A percentile compares a stretch with the other conserved stretches of the same genome.
Conservation (phyloP, 306 rosid species). For the Lagenaria siceraria region DNA sequence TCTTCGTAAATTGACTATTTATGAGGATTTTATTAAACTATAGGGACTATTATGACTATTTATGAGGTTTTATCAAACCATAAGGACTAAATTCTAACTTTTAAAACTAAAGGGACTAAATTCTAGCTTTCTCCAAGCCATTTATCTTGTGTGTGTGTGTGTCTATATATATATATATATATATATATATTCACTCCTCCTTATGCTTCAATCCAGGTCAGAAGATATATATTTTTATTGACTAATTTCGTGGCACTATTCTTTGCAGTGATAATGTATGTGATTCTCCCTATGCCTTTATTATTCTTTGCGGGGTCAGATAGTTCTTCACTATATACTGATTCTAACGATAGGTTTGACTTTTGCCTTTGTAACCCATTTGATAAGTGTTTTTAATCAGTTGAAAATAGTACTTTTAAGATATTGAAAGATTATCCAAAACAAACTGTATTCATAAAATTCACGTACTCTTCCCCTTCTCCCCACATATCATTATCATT, state of each 20-base stretch:
- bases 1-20: no score
- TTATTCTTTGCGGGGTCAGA: conserved; percentile 65
- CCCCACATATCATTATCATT: background rate
- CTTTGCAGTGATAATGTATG: conserved; percentile 61
- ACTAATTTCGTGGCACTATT: conserved; percentile 13
- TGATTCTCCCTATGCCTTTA: conserved; percentile 84
- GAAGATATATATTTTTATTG: background rate
- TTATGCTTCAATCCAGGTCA: background rate
- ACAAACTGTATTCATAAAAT: background rate
- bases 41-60: no score
- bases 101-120: no score
- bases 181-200: background rate
- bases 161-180: no score
- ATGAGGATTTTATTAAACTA: no score
- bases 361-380: background rate
- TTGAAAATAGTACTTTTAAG: background rate
- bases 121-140: no score
- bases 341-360: conserved; percentile 26
- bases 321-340: conserved; percentile 31
- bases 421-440: background rate
- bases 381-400: background rate
- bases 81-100: no score
- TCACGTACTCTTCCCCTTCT: background rate
- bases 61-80: no score
- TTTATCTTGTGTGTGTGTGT: no score